These are phyloP conservation scores for Chaetomium globosum DNA, from an alignment of 2,329 filamentous ascomycete species.

Conservation along the genomic window DNA sequence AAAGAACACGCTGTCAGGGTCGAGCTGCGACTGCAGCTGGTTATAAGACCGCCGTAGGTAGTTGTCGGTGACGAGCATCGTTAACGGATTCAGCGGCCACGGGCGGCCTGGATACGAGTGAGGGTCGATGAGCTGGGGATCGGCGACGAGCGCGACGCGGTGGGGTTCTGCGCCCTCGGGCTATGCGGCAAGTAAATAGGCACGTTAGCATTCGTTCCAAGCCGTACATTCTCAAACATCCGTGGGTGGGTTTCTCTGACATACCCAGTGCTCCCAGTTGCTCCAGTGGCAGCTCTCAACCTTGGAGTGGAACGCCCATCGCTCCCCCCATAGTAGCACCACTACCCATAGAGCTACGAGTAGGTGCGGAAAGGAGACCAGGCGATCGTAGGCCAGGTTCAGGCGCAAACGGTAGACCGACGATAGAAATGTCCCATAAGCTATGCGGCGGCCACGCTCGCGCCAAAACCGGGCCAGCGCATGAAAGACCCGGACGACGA, in stretches of 20 bases:
- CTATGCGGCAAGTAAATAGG: conserved; percentile 50
- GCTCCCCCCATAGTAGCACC: conserved; percentile 81
- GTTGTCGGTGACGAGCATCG: conserved; percentile 73
- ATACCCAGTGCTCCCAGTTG: conserved; percentile 90
- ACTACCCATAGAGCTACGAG: conserved; percentile 75
- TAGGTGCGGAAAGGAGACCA: conserved; percentile 66
- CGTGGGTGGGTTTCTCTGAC: conserved; percentile 35
- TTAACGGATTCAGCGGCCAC: conserved; percentile 59
- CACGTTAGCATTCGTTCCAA: conserved; percentile 19
- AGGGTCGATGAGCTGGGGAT: conserved; percentile 89
- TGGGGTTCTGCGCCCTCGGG: conserved; percentile 78
- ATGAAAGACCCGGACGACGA: conserved; percentile 38
- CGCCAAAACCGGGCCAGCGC: conserved; percentile 48
- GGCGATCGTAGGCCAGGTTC: conserved; percentile 55
- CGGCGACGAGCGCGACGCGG: conserved; percentile 80
- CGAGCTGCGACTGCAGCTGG: conserved; percentile 72
- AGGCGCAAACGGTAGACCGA: conserved; percentile 43
- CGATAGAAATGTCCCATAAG: conserved; percentile 40
- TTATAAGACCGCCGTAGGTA: conserved; percentile 83
- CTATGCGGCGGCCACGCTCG: conserved; percentile 47
- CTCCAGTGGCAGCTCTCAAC: conserved; percentile 78
- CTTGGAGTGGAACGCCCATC: conserved; percentile 71
- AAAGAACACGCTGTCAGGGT: conserved; percentile 88
- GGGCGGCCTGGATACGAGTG: conserved; percentile 89
- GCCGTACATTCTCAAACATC: not conserved